Evolutionary conservation across 768 basidiomycete species (phyloP).

Genomic region (Macrolepiota fuliginosa): DNA sequence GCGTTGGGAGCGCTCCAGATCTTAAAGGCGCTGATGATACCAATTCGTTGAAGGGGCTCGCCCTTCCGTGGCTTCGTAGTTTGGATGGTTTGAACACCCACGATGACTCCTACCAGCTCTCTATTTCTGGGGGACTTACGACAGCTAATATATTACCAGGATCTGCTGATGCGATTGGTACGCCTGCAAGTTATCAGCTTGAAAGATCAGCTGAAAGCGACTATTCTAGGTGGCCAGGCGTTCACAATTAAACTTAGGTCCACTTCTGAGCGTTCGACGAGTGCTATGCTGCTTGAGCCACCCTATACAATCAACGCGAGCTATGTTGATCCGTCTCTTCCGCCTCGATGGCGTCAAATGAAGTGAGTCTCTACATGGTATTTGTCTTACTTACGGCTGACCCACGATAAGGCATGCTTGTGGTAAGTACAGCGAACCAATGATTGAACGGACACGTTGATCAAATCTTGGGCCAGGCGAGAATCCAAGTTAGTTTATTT

Average conservation of each 20-base stretch:
- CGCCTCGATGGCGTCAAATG: conserved; percentile 68
- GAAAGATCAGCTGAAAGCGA: not conserved
- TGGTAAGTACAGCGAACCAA: conserved; percentile 27
- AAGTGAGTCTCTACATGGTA: conserved; percentile 42
- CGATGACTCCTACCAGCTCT: conserved; percentile 62
- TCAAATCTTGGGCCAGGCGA: conserved; percentile 35
- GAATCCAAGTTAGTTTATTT: conserved; percentile 46
- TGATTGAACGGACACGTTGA: not conserved
- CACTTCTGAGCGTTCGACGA: conserved; percentile 67
- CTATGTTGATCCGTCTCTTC: conserved; percentile 31
- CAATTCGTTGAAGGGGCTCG: conserved; percentile 48
- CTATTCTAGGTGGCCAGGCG: conserved; percentile 65
- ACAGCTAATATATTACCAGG: conserved; percentile 75
- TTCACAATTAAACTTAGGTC: conserved; percentile 79
- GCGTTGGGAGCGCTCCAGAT: conserved; percentile 28
- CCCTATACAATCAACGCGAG: conserved; percentile 51
- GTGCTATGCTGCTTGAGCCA: conserved; percentile 77
- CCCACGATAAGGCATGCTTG: conserved; percentile 40
- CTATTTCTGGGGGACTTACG: conserved; percentile 78
- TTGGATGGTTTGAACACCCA: conserved; percentile 77
- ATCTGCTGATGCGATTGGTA: conserved; percentile 61
- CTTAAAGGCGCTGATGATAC: conserved; percentile 41
- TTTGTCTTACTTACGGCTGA: not conserved
- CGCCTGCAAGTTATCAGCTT: not conserved
- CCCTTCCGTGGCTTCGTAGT: conserved; percentile 59